Conservation (phyloP, 163 green algal genomes). For the Chlamydomonas reinhardtii region DNA sequence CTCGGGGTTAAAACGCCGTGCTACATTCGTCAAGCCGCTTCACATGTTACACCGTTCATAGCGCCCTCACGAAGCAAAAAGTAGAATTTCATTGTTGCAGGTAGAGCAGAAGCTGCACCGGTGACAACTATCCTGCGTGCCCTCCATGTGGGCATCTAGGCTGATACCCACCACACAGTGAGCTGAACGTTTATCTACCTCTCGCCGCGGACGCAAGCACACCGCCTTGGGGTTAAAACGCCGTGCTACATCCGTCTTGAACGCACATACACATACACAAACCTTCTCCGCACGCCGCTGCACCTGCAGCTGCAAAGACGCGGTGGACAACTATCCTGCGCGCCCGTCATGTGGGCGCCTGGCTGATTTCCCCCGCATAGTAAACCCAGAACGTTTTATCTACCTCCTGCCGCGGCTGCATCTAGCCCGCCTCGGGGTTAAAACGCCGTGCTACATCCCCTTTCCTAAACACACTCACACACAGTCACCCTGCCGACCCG, state of each 20-base stretch:
- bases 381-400: slow-evolving; percentile 35
- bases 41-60: no score
- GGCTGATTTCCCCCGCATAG: slow-evolving; percentile 37
- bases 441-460: slow-evolving; percentile 36
- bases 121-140: slow-evolving; percentile 38
- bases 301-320: no score
- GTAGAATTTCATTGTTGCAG: no score
- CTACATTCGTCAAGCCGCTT: neutral
- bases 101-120: neutral
- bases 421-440: slow-evolving; percentile 15
- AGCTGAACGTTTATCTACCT: slow-evolving; percentile 42
- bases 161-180: slow-evolving; percentile 35
- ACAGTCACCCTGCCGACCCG: no score
- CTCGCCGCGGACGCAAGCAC: neutral
- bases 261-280: no score
- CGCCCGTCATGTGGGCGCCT: neutral
- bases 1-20: slow-evolving; percentile 36
- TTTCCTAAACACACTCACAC: no score
- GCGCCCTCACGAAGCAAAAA: no score
- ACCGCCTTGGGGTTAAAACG: slow-evolving; percentile 40
- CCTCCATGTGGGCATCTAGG: neutral
- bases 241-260: slow-evolving; percentile 18
- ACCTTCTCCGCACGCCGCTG: no score
- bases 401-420: slow-evolving; percentile 9
- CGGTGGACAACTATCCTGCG: slow-evolving; percentile 42